Evolutionary conservation across 805 yeast species (phyloP), one percentile per base, ranked within the genome.

Genomic region (Brettanomyces anomalus): DNA sequence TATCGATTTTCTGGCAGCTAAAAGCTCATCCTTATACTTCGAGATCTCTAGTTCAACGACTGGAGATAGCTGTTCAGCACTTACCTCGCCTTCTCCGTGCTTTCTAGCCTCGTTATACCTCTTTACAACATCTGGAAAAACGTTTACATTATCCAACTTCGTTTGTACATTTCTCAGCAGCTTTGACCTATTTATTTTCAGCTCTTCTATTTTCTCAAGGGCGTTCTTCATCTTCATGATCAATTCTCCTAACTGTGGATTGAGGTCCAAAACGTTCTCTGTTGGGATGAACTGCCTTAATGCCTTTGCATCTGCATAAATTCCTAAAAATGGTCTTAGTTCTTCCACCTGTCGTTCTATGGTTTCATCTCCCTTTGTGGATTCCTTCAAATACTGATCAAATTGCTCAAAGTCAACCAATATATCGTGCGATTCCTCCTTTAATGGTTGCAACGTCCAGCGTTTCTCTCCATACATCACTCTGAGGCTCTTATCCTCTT

Each of bases 311-410:
- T 45, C 36, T 14, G 52, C 53, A 45, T 70, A 71, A 4, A 72
- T 58, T 33, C 57, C 61, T 18, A 86, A 50, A 8, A 58, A 54
- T 1, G 71, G 67, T 43, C 69, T 72, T 39, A 84, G 65, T n/a
- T 70, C 67, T 1, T 56, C 49, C 48, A 77, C 74, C 39, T 74
- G 72, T 3, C 61, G 56, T 5, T 58, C 50, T 0, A 85, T 73
- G 2, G 71, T 62, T 3, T 58, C 58, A 58, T 88, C 95, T 7
- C 93, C 84, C 3, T 63, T 54, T 24, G 63, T 60, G 1, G 95
- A 93, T 47, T 76, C 77, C 1, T 53, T 50, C 15, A 83, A 56
- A 52, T 79, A 81, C 3, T 53, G 56, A 28, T 66, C 67, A 55
- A 81, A 64, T 17, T 70, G 70, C 2, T 55, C 53, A 2, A 79